phyloP scores from a whole-genome alignment of 192 early-diverging fungal species.

The Backusella morwellensis region DNA sequence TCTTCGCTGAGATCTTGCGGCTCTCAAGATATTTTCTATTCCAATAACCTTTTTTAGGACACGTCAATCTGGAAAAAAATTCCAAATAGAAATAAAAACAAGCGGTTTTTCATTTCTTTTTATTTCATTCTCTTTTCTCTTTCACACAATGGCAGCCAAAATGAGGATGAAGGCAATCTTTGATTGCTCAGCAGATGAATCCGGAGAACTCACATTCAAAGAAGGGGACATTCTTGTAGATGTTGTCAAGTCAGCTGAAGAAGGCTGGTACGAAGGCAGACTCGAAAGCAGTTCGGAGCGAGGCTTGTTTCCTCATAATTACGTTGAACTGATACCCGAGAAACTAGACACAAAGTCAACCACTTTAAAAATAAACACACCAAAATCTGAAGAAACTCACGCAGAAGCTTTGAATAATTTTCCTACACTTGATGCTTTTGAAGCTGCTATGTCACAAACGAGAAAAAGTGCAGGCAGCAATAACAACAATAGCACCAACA shows the following conservation, averaged over 20 bases:
- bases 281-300: slow-evolving; percentile 39
- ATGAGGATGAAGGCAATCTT: slow-evolving; percentile 53
- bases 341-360: background rate
- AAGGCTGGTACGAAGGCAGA: slow-evolving; percentile 55
- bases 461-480: background rate
- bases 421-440: slow-evolving; percentile 12
- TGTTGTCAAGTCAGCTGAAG: slow-evolving; percentile 48
- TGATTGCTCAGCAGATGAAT: slow-evolving; percentile 58
- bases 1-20: no score
- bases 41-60: no score
- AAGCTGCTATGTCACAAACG: slow-evolving; percentile 1
- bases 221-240: slow-evolving; percentile 53
- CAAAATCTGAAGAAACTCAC: background rate
- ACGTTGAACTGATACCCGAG: slow-evolving; percentile 37
- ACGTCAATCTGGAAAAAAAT: no score
- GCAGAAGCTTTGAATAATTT: background rate
- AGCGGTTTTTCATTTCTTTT: no score
- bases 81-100: no score
- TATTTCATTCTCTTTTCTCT: no score
- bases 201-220: slow-evolving; percentile 53
- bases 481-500: background rate
- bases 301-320: slow-evolving; percentile 64
- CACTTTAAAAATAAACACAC: background rate
- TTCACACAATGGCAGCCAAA: background rate
- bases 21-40: no score